A percentile compares a stretch with the other conserved stretches of the same genome.
Evolutionary conservation across 768 basidiomycete species (phyloP).

Genomic region (Auricularia sp.): DNA sequence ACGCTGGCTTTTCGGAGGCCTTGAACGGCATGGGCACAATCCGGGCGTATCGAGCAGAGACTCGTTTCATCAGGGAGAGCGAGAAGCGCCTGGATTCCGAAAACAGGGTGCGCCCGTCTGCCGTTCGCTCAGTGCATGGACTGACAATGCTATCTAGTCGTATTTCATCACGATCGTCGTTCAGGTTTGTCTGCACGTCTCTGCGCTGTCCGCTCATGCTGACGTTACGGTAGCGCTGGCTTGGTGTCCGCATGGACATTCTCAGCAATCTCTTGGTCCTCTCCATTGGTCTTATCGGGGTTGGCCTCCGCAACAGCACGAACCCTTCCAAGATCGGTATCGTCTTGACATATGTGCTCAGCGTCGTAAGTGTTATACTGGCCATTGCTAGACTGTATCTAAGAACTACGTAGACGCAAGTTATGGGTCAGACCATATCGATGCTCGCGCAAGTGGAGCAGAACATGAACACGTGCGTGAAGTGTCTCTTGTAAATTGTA

Average conservation of each 20-base stretch:
- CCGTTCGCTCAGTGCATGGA: too few species aligned
- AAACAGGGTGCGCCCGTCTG: conserved; percentile 28
- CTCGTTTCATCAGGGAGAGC: conserved; percentile 39
- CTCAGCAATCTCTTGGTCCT: conserved; percentile 57
- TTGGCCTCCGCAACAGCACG: conserved; percentile 43
- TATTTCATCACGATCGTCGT: conserved; percentile 56
- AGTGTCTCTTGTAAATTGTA: not conserved
- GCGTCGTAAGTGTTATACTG: not conserved
- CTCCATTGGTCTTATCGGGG: conserved; percentile 60
- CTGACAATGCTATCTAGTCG: conserved; percentile 13
- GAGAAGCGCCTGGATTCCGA: conserved; percentile 46
- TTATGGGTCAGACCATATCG: not conserved
- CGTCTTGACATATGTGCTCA: conserved; percentile 42
- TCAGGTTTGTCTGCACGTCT: conserved; percentile 23
- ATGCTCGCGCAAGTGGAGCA: conserved; percentile 44
- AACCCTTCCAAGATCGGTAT: conserved; percentile 57
- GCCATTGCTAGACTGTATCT: not conserved
- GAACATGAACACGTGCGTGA: conserved; percentile 47
- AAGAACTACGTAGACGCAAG: not conserved
- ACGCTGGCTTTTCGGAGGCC: conserved; percentile 37
- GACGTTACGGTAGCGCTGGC: conserved; percentile 28
- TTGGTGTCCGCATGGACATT: conserved; percentile 52
- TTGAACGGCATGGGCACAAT: conserved; percentile 56
- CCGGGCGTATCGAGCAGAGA: conserved; percentile 44
- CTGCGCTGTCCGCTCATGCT: conserved; percentile 2